Conservation (phyloP, 2,329 filamentous ascomycete species). For the Trichoderma asperellum region DNA sequence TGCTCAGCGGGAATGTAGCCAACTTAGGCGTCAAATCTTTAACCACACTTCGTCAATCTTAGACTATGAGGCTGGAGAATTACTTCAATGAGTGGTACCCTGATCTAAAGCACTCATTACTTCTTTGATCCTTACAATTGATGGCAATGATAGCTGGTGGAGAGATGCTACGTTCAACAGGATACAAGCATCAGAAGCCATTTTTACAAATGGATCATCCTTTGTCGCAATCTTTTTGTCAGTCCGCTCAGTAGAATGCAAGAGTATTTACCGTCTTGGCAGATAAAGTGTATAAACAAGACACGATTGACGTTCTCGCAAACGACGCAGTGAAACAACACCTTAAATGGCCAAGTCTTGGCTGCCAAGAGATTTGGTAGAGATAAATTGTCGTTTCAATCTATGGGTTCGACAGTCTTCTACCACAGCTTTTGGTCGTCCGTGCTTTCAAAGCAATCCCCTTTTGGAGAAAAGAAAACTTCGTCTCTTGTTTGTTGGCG, state of each 20-base stretch:
- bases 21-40: not conserved
- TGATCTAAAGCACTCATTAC: not conserved
- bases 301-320: too few relatives aligned
- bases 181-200: not conserved
- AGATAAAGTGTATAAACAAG: not conserved
- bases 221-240: not conserved
- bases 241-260: not conserved
- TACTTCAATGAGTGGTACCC: not conserved
- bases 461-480: not conserved
- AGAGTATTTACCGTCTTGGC: not conserved
- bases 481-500: not conserved
- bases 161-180: not conserved
- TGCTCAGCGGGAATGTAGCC: not conserved
- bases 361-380: not conserved
- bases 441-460: not conserved
- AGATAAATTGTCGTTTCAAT: not conserved
- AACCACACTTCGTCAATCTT: not conserved
- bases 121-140: not conserved
- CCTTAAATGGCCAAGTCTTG: not conserved
- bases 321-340: not conserved
- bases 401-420: not conserved
- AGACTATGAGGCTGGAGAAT: not conserved
- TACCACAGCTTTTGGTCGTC: not conserved
- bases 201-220: not conserved
- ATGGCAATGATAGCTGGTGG: not conserved